These are phyloP conservation scores for Orobanche coerulescens DNA, from an alignment of 257 asterid genomes.

Conservation along the genomic window DNA sequence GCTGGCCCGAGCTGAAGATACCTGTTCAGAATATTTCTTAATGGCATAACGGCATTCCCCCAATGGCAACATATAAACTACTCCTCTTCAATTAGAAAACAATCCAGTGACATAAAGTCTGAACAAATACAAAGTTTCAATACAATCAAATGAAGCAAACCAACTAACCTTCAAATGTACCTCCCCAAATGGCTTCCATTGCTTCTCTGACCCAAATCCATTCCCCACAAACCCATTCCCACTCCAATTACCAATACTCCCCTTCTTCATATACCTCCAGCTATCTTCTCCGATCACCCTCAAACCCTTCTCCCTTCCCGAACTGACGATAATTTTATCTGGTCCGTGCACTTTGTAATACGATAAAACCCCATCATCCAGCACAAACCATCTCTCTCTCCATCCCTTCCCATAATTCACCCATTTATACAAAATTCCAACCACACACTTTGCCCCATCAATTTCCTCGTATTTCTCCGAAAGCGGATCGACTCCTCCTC, in stretches of 20 bases:
- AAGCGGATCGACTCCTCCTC: slow-evolving; percentile 32
- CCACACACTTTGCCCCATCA: slow-evolving; percentile 50
- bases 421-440: slow-evolving; percentile 84
- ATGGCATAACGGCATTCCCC: not conserved
- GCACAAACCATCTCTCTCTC: slow-evolving; percentile 92
- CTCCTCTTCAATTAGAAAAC: not conserved
- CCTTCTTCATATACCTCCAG: slow-evolving; percentile 80
- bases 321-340: slow-evolving; percentile 61
- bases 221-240: slow-evolving; percentile 26
- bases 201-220: slow-evolving; percentile 41
- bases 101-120: not conserved
- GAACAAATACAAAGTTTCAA: not conserved
- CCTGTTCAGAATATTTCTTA: slow-evolving; percentile 41
- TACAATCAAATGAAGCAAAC: slow-evolving; percentile 13
- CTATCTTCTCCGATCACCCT: slow-evolving; percentile 89
- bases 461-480: slow-evolving; percentile 31
- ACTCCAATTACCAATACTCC: slow-evolving; percentile 35
- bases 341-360: slow-evolving; percentile 96
- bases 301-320: slow-evolving; percentile 56
- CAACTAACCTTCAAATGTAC: slow-evolving; percentile 74
- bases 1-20: slow-evolving; percentile 93
- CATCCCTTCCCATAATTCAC: slow-evolving; percentile 98
- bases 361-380: slow-evolving; percentile 95
- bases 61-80: not conserved
- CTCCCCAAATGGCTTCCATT: slow-evolving; percentile 84